These are phyloP conservation scores for Pseudevernia furfuracea DNA, from an alignment of 495 filamentous ascomycete genomes.

Conservation along the genomic window DNA sequence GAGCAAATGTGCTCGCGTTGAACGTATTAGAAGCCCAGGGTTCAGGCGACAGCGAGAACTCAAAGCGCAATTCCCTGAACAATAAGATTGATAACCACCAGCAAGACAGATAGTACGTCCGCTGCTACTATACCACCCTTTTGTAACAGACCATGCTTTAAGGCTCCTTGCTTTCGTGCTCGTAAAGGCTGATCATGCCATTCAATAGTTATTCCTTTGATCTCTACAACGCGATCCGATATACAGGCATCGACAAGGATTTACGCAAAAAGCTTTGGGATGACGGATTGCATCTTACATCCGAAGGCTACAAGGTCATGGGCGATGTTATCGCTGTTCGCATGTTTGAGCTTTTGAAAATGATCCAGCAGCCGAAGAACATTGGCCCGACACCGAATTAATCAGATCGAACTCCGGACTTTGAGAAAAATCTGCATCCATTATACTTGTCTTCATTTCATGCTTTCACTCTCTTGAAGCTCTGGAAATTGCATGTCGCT, in stretches of 20 bases:
- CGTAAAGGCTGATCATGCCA: not conserved
- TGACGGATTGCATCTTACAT: conserved; percentile 55
- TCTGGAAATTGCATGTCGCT: not conserved
- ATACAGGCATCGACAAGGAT: conserved; percentile 37
- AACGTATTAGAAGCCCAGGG: conserved; percentile 50
- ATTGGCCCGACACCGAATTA: not conserved
- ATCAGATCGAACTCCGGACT: not conserved
- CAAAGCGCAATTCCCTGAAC: conserved; percentile 44
- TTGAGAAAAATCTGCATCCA: not conserved
- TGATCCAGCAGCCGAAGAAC: not conserved
- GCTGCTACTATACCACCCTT: not conserved
- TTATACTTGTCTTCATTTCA: not conserved
- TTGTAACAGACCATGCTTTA: too few relatives aligned
- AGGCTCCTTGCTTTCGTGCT: not conserved
- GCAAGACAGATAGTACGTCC: conserved; percentile 42
- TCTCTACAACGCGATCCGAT: conserved; percentile 43
- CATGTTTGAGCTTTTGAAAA: conserved; percentile 36
- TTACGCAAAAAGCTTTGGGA: conserved; percentile 48
- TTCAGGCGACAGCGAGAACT: conserved; percentile 3
- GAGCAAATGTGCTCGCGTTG: conserved; percentile 49
- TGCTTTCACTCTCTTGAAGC: not conserved
- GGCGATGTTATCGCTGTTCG: conserved; percentile 45
- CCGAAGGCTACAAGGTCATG: conserved; percentile 52
- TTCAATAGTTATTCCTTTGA: conserved; percentile 42
- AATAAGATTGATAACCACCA: conserved; percentile 42